These are phyloP conservation scores for Leptographium procerum DNA, from an alignment of 2,329 filamentous ascomycete genomes.

Conservation along the genomic window DNA sequence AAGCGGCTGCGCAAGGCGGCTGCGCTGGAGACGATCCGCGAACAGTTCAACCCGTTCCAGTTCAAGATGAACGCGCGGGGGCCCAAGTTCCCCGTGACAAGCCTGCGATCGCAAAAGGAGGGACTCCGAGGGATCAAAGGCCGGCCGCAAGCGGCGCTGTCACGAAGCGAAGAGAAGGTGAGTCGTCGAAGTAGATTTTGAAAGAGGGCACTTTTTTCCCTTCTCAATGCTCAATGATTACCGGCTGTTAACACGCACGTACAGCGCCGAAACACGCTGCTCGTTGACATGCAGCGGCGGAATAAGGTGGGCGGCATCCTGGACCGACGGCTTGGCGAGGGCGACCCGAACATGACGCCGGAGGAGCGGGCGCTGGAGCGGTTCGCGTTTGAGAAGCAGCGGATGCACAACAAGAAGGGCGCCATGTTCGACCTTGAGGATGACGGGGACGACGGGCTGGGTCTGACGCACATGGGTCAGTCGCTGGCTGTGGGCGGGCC, in stretches of 20 bases:
- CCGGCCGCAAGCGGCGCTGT: slow-evolving; percentile 74
- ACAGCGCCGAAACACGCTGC: slow-evolving; percentile 65
- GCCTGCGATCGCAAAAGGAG: slow-evolving; percentile 42
- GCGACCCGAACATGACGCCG: slow-evolving; percentile 84
- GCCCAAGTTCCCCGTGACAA: slow-evolving; percentile 78
- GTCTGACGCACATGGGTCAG: slow-evolving; percentile 75
- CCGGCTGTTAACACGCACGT: too few species aligned
- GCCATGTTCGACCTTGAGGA: slow-evolving; percentile 88
- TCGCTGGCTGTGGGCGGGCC: slow-evolving; percentile 55
- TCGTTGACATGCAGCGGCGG: slow-evolving; percentile 80
- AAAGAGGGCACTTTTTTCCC: not conserved
- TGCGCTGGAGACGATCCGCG: slow-evolving; percentile 75
- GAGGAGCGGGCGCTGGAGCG: slow-evolving; percentile 87
- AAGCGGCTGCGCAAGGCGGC: slow-evolving; percentile 67
- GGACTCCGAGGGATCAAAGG: slow-evolving; percentile 52
- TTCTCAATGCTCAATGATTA: not conserved
- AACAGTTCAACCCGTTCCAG: slow-evolving; percentile 97
- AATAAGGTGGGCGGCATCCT: slow-evolving; percentile 89
- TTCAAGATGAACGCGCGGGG: slow-evolving; percentile 68
- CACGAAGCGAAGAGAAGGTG: slow-evolving; percentile 74
- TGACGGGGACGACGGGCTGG: slow-evolving; percentile 53
- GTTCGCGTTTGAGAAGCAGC: slow-evolving; percentile 80
- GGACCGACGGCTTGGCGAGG: slow-evolving; percentile 90
- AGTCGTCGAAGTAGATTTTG: slow-evolving; percentile 20
- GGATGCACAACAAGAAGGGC: slow-evolving; percentile 56